Base-by-base conservation (phyloP, 83 land plant species). In the Picea mariana region DNA sequence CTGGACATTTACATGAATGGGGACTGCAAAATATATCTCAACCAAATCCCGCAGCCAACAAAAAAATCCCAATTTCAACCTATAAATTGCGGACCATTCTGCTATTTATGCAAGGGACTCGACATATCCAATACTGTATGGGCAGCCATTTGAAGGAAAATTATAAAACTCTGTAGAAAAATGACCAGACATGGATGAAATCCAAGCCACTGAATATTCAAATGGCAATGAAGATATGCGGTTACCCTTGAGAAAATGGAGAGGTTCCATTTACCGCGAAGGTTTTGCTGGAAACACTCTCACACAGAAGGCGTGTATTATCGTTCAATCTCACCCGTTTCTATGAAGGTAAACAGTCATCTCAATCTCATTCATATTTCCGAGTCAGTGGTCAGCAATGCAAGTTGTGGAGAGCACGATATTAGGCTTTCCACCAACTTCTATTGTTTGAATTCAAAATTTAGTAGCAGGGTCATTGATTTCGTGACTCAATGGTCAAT, bases 221-320 rank as follows among this genome's bases (percentile, higher is more conserved):
- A 52, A 52, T 11, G 58, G 13, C 58, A 52, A 52, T 52, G 58
- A 52, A 52, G 13, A 52, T 9, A 52, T 52, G 58, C 58, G 13
- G 12, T 52, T 11, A 52, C 58, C 12, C 58, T 52, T 52, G 13
- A 52, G 58, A 52, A 52, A 52, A 52, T 11, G 58, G 12, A 9
- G 58, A 9, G 13, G 58, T 3, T 52, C 58, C 58, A 52, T 52
- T 52, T 52, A 11, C 58, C 2, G 58, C 13, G 58, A 52, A 52
- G 58, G 58, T 9, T 52, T 52, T n/a, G 65, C 65, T 20, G 65
- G 13, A 63, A 18, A 63, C 23, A 1, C 65, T 63, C n/a, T 63
- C 65, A 63, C 65, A 63, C 65, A n/a, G 65, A 20, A n/a, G 20
- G 65, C 65, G 65, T 63, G 65, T 63, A 63, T 63, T 63, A 18